Base-by-base conservation (phyloP, 148 eudicot genomes). In the Fagopyrum tataricum region DNA sequence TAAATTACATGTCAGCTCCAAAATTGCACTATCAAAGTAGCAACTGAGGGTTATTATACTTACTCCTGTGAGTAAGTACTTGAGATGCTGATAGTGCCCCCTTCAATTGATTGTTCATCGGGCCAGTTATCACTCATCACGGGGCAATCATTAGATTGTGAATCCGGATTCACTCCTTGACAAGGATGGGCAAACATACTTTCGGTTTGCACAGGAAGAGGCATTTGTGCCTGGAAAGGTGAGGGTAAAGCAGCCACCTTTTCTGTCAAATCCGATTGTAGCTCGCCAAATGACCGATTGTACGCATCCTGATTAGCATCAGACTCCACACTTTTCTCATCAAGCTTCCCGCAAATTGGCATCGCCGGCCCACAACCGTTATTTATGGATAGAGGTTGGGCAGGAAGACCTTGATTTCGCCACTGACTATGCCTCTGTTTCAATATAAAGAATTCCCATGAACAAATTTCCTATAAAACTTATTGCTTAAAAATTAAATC, bases 341-440 rank as follows among this genome's bases (percentile, higher is more conserved):
- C 94, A 74, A 80, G 78, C 69, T 87, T 83, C 46, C 87, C 89
- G 39, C 82, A 42, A 82, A 84, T 79, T 20, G 82, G 68, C 55
- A 89, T 74, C 73, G 58, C 87, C 14, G 74, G 76, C 53, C 78
- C 81, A 62, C 83, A 70, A 73, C 82, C 87, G 75, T 83, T 90
- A 81, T 83, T 87, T 53, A 78, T 67, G n/a, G 83, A 76, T 72
- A 82, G 96, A 73, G 90, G 82, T 55, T 81, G 86, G 61, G 89
- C 84, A 52, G 71, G 80, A 74, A 82, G 79, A 79, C 76, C 85
- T 69, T 86, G 98, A 66, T 81, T 85, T 5, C 88, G 87, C 98
- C 96, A 90, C 49, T 89, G 96, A 79, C 88, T 93, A 67, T 93
- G 92, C 80, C 96, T 87, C 98, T 93, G 81, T 56, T 74, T 74